A percentile compares a stretch with the other conserved stretches of the same genome.
Evolutionary conservation across 371 early-diverging fungal genomes (phyloP).

Genomic region (Conidiobolus incongruus): DNA sequence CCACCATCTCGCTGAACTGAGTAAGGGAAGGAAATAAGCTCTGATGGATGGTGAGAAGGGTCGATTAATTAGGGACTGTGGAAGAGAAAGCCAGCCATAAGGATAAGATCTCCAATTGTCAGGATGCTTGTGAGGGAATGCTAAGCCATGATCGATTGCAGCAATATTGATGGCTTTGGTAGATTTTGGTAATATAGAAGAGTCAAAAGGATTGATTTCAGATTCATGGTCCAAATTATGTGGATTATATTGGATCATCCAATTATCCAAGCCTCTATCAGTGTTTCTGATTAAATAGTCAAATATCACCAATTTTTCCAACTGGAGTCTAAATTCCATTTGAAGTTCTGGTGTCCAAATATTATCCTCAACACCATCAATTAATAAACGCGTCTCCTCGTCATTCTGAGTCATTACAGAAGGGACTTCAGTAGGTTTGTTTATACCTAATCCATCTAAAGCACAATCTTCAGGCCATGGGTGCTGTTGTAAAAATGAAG

Average conservation of each 20-base stretch:
- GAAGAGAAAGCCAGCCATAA: constrained; percentile 64
- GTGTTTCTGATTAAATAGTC: constrained; percentile 85
- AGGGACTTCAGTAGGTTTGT: too few relatives aligned
- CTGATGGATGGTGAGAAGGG: constrained; percentile 49
- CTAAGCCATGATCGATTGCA: constrained; percentile 82
- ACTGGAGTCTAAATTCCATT: constrained; percentile 48
- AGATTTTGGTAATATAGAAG: neutral
- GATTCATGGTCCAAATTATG: constrained; percentile 4
- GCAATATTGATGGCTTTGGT: constrained; percentile 26
- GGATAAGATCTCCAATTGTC: constrained; percentile 77
- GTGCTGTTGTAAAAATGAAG: constrained; percentile 40
- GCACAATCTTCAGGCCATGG: constrained; percentile 18
- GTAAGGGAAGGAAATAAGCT: constrained; percentile 28
- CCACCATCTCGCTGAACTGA: constrained; percentile 65
- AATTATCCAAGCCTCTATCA: constrained; percentile 71
- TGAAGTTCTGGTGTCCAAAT: constrained; percentile 38
- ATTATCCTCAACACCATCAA: constrained; percentile 7
- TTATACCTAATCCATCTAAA: neutral
- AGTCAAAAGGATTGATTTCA: constrained; percentile 1
- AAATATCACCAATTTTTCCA: constrained; percentile 61
- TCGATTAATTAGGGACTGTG: constrained; percentile 20
- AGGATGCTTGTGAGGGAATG: constrained; percentile 84
- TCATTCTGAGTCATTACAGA: too few relatives aligned
- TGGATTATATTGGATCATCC: constrained; percentile 71
- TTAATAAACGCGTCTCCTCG: too few relatives aligned